Percentiles rank a stretch among this genome's conserved stretches.
phyloP scores from a whole-genome alignment of 139 green algal genomes.

The Closterium sp. region DNA sequence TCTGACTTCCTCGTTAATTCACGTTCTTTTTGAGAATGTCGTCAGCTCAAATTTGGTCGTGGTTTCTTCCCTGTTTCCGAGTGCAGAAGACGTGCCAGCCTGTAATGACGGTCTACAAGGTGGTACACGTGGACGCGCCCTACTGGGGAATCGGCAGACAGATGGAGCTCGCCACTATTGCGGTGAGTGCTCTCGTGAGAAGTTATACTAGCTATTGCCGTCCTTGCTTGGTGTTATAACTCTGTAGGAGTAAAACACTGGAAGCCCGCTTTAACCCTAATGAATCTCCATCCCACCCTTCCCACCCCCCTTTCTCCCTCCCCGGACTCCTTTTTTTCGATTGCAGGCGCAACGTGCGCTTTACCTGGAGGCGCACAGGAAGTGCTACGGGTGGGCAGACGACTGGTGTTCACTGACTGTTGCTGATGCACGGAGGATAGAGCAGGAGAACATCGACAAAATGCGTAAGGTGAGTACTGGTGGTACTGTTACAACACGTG shows the following conservation, averaged over 20 bases:
- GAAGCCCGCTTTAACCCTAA: background rate
- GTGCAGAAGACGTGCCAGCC: conserved; percentile 35
- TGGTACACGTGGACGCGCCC: conserved; percentile 44
- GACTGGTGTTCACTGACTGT: conserved; percentile 29
- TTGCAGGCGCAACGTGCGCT: conserved; percentile 18
- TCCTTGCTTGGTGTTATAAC: background rate
- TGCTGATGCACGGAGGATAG: conserved; percentile 20
- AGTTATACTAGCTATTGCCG: too few species aligned
- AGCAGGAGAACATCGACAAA: conserved; percentile 28
- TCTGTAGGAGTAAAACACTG: background rate
- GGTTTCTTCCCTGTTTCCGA: too few species aligned
- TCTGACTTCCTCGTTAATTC: too few species aligned
- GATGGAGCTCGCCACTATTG: conserved; percentile 4
- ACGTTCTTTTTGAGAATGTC: too few species aligned
- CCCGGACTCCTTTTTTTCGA: too few species aligned
- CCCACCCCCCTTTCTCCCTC: too few species aligned
- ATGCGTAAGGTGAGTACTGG: background rate
- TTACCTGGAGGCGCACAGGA: conserved; percentile 39
- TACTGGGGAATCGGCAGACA: conserved; percentile 38
- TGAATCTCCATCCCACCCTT: too few species aligned
- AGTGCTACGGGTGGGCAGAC: conserved; percentile 43
- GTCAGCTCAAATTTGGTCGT: too few species aligned
- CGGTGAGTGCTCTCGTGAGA: background rate
- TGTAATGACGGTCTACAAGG: conserved; percentile 48
- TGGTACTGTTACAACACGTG: too few species aligned